Evolutionary conservation across 2,329 filamentous ascomycete genomes (phyloP).

Genomic region (Alternaria triticina): DNA sequence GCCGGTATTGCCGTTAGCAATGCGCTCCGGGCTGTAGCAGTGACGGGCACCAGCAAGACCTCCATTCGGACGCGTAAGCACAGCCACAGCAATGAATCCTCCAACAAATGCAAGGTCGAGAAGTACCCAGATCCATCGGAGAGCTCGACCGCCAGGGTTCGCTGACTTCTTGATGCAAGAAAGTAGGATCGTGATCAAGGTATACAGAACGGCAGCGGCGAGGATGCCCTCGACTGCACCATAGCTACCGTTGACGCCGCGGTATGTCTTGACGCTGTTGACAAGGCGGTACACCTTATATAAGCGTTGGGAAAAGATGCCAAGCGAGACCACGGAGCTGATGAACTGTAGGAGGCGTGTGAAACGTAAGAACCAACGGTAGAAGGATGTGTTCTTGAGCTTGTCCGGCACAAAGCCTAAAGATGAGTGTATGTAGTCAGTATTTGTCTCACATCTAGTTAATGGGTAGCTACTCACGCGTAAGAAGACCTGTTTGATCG

Average conservation of each 20-base stretch:
- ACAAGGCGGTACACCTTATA: slow-evolving; percentile 51
- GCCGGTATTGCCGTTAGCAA: slow-evolving; percentile 4
- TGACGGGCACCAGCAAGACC: slow-evolving; percentile 44
- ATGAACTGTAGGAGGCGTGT: slow-evolving; percentile 54
- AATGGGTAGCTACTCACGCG: slow-evolving; percentile 15
- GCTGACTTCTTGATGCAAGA: slow-evolving; percentile 42
- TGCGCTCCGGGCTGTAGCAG: slow-evolving; percentile 30
- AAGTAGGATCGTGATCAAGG: slow-evolving; percentile 47
- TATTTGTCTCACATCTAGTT: not conserved
- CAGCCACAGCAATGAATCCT: slow-evolving; percentile 54
- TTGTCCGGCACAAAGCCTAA: slow-evolving; percentile 29
- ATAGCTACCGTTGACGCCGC: slow-evolving; percentile 40
- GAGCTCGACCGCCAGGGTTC: slow-evolving; percentile 35
- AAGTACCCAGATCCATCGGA: slow-evolving; percentile 52
- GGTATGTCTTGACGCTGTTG: slow-evolving; percentile 37
- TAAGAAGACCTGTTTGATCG: slow-evolving; percentile 37
- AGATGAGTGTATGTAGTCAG: not conserved
- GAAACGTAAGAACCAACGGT: slow-evolving; percentile 44
- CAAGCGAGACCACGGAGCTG: slow-evolving; percentile 52
- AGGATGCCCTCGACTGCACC: slow-evolving; percentile 55
- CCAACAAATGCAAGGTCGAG: slow-evolving; percentile 47
- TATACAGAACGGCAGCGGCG: slow-evolving; percentile 54
- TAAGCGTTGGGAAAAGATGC: slow-evolving; percentile 52
- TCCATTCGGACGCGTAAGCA: slow-evolving; percentile 49
- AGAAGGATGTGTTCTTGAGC: slow-evolving; percentile 28